These are phyloP conservation scores for Rosa chinensis DNA, from an alignment of 306 rosid species.

Conservation along the genomic window DNA sequence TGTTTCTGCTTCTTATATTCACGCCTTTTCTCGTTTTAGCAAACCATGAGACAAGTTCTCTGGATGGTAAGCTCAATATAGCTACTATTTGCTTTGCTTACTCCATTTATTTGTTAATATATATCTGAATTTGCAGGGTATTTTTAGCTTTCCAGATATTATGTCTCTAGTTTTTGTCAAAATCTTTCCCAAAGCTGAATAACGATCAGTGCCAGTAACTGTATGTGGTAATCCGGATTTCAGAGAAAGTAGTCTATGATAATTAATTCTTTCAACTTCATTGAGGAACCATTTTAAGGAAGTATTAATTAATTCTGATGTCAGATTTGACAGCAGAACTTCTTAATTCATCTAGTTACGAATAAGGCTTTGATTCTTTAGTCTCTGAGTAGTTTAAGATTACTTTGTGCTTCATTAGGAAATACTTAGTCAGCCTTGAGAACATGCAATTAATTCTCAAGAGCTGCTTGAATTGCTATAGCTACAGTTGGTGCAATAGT, in stretches of 20 bases:
- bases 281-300: not conserved
- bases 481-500: not conserved
- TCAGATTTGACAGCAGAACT: not conserved
- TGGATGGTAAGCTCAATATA: conserved; percentile 27
- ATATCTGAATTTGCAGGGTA: not conserved
- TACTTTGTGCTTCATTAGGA: not conserved
- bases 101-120: not conserved
- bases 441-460: not conserved
- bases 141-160: not conserved
- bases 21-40: conserved; percentile 3
- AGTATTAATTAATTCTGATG: not conserved
- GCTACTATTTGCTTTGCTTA: not conserved
- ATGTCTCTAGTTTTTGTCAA: not conserved
- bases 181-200: not conserved
- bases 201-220: not conserved
- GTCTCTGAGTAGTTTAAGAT: not conserved
- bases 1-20: conserved; percentile 16
- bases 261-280: not conserved
- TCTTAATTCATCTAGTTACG: not conserved
- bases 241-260: not conserved
- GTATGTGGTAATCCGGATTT: not conserved
- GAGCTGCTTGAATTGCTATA: not conserved
- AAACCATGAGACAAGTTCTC: not conserved
- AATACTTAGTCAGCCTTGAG: not conserved
- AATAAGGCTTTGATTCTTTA: not conserved